phyloP scores from a whole-genome alignment of 345 rosid genomes.

The Litchi chinensis region DNA sequence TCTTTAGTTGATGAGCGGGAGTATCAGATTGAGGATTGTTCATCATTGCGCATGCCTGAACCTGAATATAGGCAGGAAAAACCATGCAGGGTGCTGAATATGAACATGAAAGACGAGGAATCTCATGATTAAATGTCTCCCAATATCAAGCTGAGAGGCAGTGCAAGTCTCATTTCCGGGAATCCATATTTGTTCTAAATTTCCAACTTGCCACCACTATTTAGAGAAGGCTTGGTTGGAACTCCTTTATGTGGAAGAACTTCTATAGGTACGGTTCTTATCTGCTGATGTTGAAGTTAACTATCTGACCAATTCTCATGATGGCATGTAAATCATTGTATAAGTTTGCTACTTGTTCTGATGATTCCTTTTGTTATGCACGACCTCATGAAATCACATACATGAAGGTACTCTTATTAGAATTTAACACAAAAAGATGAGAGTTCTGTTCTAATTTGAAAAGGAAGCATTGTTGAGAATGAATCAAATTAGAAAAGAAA shows the following conservation, averaged over 20 bases:
- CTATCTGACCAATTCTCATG: not conserved
- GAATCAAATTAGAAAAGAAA: not conserved
- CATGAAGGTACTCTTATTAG: too few relatives aligned
- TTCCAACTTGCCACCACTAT: not conserved
- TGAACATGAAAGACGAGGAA: constrained; percentile 45
- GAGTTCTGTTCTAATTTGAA: too few relatives aligned
- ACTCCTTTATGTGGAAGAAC: not conserved
- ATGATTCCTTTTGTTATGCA: not conserved
- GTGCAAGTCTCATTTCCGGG: not conserved
- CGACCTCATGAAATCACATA: not conserved
- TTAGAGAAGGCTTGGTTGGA: not conserved
- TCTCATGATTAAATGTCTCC: constrained; percentile 21
- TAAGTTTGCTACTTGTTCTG: not conserved
- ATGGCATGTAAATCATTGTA: not conserved
- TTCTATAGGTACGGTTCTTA: not conserved
- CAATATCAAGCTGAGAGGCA: not conserved
- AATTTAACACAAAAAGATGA: too few relatives aligned
- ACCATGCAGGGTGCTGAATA: constrained; percentile 45
- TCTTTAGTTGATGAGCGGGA: constrained; percentile 66
- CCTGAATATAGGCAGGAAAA: constrained; percentile 48
- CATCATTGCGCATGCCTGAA: constrained; percentile 48
- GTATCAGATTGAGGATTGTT: constrained; percentile 53
- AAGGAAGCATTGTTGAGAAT: not conserved
- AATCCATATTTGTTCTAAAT: not conserved
- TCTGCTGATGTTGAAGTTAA: not conserved